Conservation (phyloP, 306 rosid genomes). For the Corylus avellana region DNA sequence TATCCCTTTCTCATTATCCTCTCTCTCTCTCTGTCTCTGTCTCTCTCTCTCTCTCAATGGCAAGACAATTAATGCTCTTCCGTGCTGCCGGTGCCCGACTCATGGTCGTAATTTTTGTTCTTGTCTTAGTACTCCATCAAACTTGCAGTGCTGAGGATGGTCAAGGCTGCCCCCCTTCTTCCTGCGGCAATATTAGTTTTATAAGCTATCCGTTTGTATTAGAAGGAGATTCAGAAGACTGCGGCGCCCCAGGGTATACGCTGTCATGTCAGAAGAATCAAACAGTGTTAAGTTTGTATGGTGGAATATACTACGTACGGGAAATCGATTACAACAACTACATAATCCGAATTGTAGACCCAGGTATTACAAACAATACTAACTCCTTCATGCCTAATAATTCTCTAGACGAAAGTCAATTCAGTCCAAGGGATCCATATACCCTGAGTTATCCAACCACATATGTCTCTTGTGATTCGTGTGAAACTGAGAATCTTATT, state of each 20-base stretch:
- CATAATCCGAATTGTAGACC: constrained; percentile 25
- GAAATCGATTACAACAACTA: constrained; percentile 21
- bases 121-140: too few species aligned
- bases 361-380: neutral
- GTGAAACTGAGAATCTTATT: too few species aligned
- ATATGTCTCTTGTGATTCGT: too few species aligned
- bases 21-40: neutral
- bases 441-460: too few species aligned
- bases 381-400: constrained; percentile 21
- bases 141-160: neutral
- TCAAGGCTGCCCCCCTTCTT: constrained; percentile 11
- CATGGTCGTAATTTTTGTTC: neutral
- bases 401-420: neutral
- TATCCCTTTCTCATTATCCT: neutral
- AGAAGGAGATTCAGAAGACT: neutral
- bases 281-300: neutral
- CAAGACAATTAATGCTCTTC: neutral
- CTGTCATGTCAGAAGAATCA: constrained; percentile 28
- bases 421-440: neutral
- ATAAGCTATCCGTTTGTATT: too few species aligned
- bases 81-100: neutral
- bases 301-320: neutral
- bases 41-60: neutral
- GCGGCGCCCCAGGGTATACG: neutral
- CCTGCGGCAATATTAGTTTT: neutral